Base-by-base conservation (phyloP, 1,284 basidiomycete genomes). In the Sporisorium scitamineum region DNA sequence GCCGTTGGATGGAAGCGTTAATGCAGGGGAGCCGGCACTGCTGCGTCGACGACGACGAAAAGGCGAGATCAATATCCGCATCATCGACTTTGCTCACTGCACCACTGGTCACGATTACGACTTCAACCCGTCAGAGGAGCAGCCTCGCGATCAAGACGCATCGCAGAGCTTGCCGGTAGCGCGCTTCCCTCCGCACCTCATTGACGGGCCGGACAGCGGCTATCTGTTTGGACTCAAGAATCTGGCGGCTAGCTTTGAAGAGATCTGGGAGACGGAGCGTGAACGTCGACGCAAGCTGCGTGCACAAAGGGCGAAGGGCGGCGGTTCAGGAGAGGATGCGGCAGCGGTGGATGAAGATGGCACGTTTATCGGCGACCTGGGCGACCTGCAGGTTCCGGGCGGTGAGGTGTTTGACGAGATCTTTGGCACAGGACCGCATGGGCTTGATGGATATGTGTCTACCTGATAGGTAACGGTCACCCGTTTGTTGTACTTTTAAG, bases 41-140 rank as follows among this genome's bases (percentile, higher is more conserved):
- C 26, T 62, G 18, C 67, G 77, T 26, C 48, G 68, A 14, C 51
- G 73, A n/a, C 61, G 73, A 10, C 50, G 93, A n/a, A 73, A 70
- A 24, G 97, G 97, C 44, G 94, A 97, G 86, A 90, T 99, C 66
- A 94, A 94, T 81, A 93, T 99, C 74, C 93, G 95, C 29, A 91
- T 99, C 62, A 97, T 99, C 67, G 96, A 99, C 86, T 99, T 99
- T 87, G 97, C 96, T 8, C 96, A 98, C 86, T 98, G 96, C 66
- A 98, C 95, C 9, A 98, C 95, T 0, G 96, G 96, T 8, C 89
- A 89, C 50, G 97, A 99, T 86, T 98, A 94, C 89, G 85, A 93
- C 59, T 90, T 91, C 11, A 22, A 39, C 18, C 24, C 27, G 2
- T 11, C 16, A 8, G 24, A 47, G 44, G 24, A 27, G 14, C 20